Conservation (phyloP, 179 eudicot genomes). For the Vitellaria paradoxa region DNA sequence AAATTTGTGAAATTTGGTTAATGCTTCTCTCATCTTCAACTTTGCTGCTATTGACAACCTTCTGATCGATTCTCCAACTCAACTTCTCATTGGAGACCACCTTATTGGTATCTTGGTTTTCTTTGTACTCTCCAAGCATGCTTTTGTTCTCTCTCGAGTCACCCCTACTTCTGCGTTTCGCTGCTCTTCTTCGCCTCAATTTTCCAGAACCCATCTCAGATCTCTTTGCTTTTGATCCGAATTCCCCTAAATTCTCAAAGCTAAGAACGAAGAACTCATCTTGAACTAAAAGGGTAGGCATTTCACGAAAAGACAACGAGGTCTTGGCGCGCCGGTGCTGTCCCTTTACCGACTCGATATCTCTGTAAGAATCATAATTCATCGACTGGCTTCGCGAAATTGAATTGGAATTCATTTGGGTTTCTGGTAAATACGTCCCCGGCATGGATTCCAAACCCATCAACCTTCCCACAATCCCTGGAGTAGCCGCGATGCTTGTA, state of each 20-base stretch:
- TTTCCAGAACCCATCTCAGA: slow-evolving; percentile 22
- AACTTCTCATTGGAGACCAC: too few species aligned
- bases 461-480: slow-evolving; percentile 67
- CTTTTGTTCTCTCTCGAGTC: slow-evolving; percentile 32
- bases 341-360: slow-evolving; percentile 29
- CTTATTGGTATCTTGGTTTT: slow-evolving; percentile 13
- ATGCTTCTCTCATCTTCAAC: slow-evolving; percentile 25
- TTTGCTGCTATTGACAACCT: slow-evolving; percentile 16
- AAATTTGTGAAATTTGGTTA: not conserved
- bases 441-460: slow-evolving; percentile 83
- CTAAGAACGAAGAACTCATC: slow-evolving; percentile 65
- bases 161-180: slow-evolving; percentile 18
- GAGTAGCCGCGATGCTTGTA: slow-evolving; percentile 33
- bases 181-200: slow-evolving; percentile 24
- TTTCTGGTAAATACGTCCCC: slow-evolving; percentile 5
- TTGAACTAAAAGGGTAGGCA: slow-evolving; percentile 41
- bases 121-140: slow-evolving; percentile 27
- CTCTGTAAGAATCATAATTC: slow-evolving; percentile 31
- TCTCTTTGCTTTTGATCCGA: slow-evolving; percentile 14
- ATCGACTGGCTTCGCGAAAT: slow-evolving; percentile 34
- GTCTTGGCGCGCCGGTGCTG: slow-evolving; percentile 38
- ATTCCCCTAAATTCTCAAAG: slow-evolving; percentile 40
- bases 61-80: not conserved
- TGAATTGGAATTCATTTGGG: slow-evolving; percentile 21
- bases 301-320: slow-evolving; percentile 40